A percentile compares a stretch with the other conserved stretches of the same genome.
Evolutionary conservation across 768 basidiomycete genomes (phyloP).

Genomic region (Mycena filopes): DNA sequence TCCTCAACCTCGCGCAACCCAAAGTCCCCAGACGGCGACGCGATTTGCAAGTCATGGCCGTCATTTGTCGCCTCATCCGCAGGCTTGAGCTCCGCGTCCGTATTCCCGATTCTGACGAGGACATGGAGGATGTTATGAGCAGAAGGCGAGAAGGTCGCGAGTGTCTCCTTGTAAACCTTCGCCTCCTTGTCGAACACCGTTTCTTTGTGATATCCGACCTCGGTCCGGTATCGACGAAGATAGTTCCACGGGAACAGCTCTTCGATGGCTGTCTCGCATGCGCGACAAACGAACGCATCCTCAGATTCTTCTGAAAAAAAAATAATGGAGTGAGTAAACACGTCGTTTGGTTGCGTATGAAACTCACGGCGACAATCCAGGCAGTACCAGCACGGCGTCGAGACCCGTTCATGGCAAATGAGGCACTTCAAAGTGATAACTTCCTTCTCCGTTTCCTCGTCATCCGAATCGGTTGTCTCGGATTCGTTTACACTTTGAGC

Average conservation of each 20-base stretch:
- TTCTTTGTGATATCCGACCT: conserved; percentile 4
- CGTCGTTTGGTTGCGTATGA: no score
- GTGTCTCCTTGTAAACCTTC: not conserved
- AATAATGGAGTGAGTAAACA: no score
- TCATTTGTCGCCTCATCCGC: not conserved
- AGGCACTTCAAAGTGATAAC: conserved; percentile 6
- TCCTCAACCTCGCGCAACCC: conserved; percentile 7
- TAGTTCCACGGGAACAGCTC: conserved; percentile 4
- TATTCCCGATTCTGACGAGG: conserved; percentile 4
- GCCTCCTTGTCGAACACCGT: no score
- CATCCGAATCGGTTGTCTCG: not conserved
- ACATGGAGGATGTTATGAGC: conserved; percentile 11
- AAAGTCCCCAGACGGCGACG: no score
- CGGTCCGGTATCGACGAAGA: not conserved
- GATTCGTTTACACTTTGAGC: not conserved
- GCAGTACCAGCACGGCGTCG: conserved; percentile 24
- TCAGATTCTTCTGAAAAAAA: not conserved
- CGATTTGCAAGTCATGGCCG: not conserved
- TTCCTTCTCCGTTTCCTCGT: not conserved
- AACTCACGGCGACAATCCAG: conserved; percentile 15
- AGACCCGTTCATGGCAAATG: conserved; percentile 10
- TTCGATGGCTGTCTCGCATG: conserved; percentile 2
- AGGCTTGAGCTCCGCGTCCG: not conserved
- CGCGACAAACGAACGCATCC: conserved; percentile 12
- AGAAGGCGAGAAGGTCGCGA: not conserved